Percentiles rank a stretch among this genome's conserved stretches.
These are phyloP conservation scores for Paradendryphiella salina DNA, from an alignment of 2,329 filamentous ascomycete genomes.

Conservation along the genomic window DNA sequence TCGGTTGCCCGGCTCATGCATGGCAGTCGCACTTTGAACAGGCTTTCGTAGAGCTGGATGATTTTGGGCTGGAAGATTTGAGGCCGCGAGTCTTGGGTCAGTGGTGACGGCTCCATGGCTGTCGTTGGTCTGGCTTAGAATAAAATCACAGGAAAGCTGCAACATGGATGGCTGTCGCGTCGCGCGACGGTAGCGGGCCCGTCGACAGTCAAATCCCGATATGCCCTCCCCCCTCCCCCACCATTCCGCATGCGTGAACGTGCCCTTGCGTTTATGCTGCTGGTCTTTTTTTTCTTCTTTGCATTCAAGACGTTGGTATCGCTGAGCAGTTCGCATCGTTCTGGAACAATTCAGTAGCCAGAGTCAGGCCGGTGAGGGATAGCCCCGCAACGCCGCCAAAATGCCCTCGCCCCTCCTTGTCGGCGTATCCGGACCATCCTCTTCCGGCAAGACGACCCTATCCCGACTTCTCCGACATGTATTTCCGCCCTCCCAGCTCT, in stretches of 20 bases:
- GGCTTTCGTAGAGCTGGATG: conserved; percentile 79
- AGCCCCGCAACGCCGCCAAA: not conserved
- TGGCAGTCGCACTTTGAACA: conserved; percentile 63
- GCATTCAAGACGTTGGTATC: not conserved
- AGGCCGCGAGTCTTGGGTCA: conserved; percentile 88
- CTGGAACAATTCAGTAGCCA: not conserved
- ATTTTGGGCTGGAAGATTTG: conserved; percentile 94
- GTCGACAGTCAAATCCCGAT: conserved; percentile 12
- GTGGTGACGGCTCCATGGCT: conserved; percentile 82
- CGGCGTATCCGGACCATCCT: conserved; percentile 86
- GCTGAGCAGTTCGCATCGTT: not conserved
- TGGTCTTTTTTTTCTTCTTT: too few relatives aligned
- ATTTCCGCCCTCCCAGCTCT: conserved; percentile 64
- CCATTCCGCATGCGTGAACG: conserved; percentile 10
- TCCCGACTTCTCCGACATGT: conserved; percentile 81
- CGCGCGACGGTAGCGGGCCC: conserved; percentile 11
- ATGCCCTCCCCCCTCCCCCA: too few relatives aligned
- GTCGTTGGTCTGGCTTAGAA: not conserved
- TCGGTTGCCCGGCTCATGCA: not conserved
- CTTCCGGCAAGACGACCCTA: conserved; percentile 92
- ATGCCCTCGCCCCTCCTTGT: conserved; percentile 61
- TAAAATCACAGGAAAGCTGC: too few relatives aligned
- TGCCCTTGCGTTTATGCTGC: not conserved
- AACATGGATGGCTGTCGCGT: conserved; percentile 4
- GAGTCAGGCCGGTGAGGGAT: not conserved